Conservation (phyloP, 2,329 filamentous ascomycete species). For the Mycosphaerella sp. region DNA sequence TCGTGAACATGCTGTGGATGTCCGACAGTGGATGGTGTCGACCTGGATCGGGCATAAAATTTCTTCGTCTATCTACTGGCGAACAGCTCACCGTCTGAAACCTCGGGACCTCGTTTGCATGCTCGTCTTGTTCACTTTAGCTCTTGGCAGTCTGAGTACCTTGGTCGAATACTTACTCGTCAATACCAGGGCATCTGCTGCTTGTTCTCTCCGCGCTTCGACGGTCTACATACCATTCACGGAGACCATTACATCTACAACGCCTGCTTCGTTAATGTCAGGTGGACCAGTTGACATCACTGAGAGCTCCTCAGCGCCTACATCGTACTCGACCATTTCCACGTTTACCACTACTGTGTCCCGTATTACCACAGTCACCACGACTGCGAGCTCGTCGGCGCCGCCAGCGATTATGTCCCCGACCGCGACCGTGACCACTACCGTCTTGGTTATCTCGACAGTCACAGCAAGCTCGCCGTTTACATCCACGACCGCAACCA, state of each 20-base stretch:
- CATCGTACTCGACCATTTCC: conserved; percentile 11
- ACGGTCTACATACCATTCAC: conserved; percentile 30
- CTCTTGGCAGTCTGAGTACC: conserved; percentile 22
- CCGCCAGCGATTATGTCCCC: background rate
- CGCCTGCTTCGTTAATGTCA: conserved; percentile 7
- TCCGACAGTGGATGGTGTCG: background rate
- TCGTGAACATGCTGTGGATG: background rate
- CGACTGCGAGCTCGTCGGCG: background rate
- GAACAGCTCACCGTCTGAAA: background rate
- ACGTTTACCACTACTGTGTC: conserved; percentile 15
- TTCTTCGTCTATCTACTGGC: background rate
- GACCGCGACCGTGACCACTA: conserved; percentile 21
- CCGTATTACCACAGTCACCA: conserved; percentile 10
- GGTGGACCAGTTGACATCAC: conserved; percentile 1
- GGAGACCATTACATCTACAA: conserved; percentile 20
- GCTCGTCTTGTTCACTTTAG: conserved; percentile 21
- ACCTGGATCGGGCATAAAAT: conserved; percentile 7
- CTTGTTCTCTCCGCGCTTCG: conserved; percentile 20
- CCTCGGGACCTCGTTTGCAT: background rate
- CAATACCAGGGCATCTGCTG: conserved; percentile 26
- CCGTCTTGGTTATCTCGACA: conserved; percentile 1
- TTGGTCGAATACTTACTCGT: conserved; percentile 30
- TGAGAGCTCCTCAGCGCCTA: conserved; percentile 5
- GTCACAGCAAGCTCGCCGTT: background rate
- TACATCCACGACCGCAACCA: conserved; percentile 1